Base-by-base conservation (phyloP, 441 rosid genomes). In the Populus hybrid region DNA sequence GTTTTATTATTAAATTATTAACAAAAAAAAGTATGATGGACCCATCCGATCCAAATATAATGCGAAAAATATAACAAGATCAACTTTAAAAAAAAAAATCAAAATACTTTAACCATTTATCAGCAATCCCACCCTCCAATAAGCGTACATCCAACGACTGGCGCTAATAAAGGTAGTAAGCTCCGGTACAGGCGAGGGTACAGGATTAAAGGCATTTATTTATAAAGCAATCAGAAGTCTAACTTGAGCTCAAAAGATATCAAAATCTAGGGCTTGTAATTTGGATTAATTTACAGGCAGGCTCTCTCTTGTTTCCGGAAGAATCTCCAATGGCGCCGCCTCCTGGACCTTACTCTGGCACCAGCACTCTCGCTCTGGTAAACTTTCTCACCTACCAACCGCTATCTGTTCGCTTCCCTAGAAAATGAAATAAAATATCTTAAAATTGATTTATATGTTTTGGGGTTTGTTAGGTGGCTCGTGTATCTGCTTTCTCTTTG, bases 341-440 rank as follows among this genome's bases (percentile, higher is more conserved):
- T 66, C 92, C 94, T n/a, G 97, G 96, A 63, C 97, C 93, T 38
- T 94, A 91, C 91, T 89, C 98, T 82, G 97, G 98, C 79, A 83
- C 85, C 76, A 94, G 98, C 90, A 90, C 98, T 65, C 91, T 94
- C 26, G 94, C 97, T 21, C 84, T 92, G 90, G 97, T 92, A 90
- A 80, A 64, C 65, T 40, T 53, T 26, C 26, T 65, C 31, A 10
- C 3, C 2, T 23, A 31, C 11, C 11, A 38, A 28, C 31, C 29
- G 8, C 23, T 21, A 50, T 74, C 21, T 63, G 12, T 82, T 59
- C 67, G 24, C 21, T 63, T 64, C 21, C 68, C 69, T 18, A 24
- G 42, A 42, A 83, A 28, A 24, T 67, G 3, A 20, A 20, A 7
- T 16, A 20, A n/a, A 12, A 9, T 3, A 63, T 53, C 18, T 26